A percentile compares a stretch with the other conserved stretches of the same genome.
These are phyloP conservation scores for Nakazawaea peltata DNA, from an alignment of 805 yeast genomes.

Conservation along the genomic window DNA sequence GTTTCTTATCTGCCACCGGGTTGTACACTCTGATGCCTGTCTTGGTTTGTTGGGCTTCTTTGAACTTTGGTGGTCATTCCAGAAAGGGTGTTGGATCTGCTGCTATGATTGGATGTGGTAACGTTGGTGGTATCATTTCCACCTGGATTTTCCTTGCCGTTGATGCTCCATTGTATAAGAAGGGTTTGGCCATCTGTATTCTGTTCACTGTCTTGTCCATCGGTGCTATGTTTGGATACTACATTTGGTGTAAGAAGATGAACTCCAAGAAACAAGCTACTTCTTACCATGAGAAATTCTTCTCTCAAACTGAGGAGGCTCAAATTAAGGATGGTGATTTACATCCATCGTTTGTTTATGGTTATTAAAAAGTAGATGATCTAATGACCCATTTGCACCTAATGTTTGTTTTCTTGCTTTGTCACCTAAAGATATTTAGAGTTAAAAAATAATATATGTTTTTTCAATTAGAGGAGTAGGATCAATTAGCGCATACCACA, in stretches of 20 bases:
- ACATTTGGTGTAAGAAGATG: constrained; percentile 18
- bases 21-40: constrained; percentile 51
- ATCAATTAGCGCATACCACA: too few species aligned
- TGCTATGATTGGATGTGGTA: constrained; percentile 55
- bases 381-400: too few species aligned
- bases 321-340: constrained; percentile 25
- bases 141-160: constrained; percentile 38
- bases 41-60: constrained; percentile 47
- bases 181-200: constrained; percentile 37
- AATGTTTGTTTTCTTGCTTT: too few species aligned
- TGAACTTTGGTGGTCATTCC: constrained; percentile 48
- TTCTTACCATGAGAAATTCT: constrained; percentile 20
- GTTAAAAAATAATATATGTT: too few species aligned
- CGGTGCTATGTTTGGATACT: constrained; percentile 25
- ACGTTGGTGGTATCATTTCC: constrained; percentile 54
- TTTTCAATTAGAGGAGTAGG: too few species aligned
- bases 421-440: too few species aligned
- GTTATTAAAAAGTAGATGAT: too few species aligned
- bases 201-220: constrained; percentile 36
- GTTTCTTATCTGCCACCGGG: constrained; percentile 44
- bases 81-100: constrained; percentile 50
- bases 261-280: constrained; percentile 16
- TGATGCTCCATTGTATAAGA: constrained; percentile 44
- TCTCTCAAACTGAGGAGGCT: constrained; percentile 17
- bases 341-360: constrained; percentile 38